Evolutionary conservation across 2,329 filamentous ascomycete species (phyloP).

Genomic region (Neofusicoccum sp.): DNA sequence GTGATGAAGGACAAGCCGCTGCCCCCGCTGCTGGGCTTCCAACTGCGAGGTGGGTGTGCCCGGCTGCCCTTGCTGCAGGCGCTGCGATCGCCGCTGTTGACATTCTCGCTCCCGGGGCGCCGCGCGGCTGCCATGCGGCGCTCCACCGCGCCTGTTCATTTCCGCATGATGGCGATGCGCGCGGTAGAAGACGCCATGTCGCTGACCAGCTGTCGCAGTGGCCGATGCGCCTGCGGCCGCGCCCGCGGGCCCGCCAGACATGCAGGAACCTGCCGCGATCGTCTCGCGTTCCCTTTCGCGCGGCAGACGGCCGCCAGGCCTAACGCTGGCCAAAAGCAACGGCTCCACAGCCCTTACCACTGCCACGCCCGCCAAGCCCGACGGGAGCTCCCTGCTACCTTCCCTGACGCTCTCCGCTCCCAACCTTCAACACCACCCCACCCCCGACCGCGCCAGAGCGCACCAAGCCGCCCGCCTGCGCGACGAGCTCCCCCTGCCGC

Average conservation of each 20-base stretch:
- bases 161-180: slow-evolving; percentile 1
- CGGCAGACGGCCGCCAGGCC: slow-evolving; percentile 33
- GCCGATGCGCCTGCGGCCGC: slow-evolving; percentile 5
- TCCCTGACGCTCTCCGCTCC: slow-evolving; percentile 18
- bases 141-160: not conserved
- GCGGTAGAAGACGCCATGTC: not conserved
- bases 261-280: slow-evolving; percentile 27
- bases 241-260: not conserved
- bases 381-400: slow-evolving; percentile 22
- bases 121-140: not conserved
- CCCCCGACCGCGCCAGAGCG: slow-evolving; percentile 2
- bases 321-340: slow-evolving; percentile 36
- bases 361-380: slow-evolving; percentile 26
- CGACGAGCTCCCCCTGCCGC: slow-evolving; percentile 28
- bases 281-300: slow-evolving; percentile 34
- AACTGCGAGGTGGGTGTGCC: slow-evolving; percentile 15
- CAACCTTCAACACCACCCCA: slow-evolving; percentile 13
- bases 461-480: not conserved
- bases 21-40: slow-evolving; percentile 8
- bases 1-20: slow-evolving; percentile 6
- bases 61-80: not conserved
- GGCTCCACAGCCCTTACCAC: slow-evolving; percentile 33
- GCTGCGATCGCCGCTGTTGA: not conserved
- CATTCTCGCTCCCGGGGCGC: slow-evolving; percentile 1
- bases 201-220: slow-evolving; percentile 13